Evolutionary conservation across 2,329 filamentous ascomycete species (phyloP), one percentile per base, ranked within the genome.

Genomic region (Pezizomycotina sp.): DNA sequence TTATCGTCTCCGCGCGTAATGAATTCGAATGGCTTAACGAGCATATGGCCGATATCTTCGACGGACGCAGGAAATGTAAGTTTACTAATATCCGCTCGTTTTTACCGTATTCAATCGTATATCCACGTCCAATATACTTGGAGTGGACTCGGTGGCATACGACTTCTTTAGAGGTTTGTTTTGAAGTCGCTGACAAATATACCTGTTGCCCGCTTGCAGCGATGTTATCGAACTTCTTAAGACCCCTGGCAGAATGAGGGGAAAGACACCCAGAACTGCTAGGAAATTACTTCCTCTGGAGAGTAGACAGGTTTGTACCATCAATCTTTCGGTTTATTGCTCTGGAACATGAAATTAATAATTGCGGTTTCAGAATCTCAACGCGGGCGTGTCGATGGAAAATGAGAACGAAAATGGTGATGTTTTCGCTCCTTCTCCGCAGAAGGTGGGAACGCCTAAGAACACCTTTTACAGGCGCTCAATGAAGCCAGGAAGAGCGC

Each of bases 1-100:
- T 95, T 54, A 72, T 79, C 27, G 95, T 80, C 60, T 82, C 83
- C 19, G 84, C 81, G 45, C 73, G 80, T 40, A 92, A 95, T 59
- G 89, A 98, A 57, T 64, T 95, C 53, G 84, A 95, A 56, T 98
- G 89, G 89, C 65, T 98, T 51, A 95, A 98, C 54, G 89, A 95
- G 61, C 89, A 98, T 58, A 93, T 98, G 86, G 72, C 73, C 31
- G 82, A 92, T 46, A 81, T 98, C 53, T 92, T 95, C 56, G 77
- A 74, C 52, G 74, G 77, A 50, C 32, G 32, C 18, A 32, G 36
- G 4, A 36, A 21, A 31, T 43, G 41, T 43, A 8, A 6, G 29
- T 12, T 31, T 35, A 5, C n/a, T 10, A n/a, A n/a, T 13, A 10
- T 19, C 9, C 27, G 9, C 15, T 20, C n/a, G 10, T 19, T 7